Conservation (phyloP, 495 filamentous ascomycete genomes). For the Penicillium verhagenii region DNA sequence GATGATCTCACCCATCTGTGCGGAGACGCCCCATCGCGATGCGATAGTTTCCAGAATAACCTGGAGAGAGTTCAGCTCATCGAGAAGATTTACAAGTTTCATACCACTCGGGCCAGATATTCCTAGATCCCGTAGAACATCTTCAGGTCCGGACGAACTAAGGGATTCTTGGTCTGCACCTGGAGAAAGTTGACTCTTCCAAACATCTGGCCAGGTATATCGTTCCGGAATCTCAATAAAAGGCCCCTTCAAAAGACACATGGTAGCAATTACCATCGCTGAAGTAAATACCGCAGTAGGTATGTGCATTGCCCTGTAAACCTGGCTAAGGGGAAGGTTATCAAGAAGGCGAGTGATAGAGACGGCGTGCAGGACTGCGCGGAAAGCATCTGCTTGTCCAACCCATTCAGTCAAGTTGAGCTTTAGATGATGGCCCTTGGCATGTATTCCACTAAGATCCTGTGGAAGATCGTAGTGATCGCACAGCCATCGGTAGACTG, state of each 20-base stretch:
- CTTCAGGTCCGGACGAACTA: not conserved
- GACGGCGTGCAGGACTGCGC: conserved; percentile 10
- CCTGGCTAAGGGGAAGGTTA: conserved; percentile 10
- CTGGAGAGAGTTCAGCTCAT: conserved; percentile 13
- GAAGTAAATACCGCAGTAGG: conserved; percentile 16
- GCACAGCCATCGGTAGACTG: conserved; percentile 9
- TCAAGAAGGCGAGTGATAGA: conserved; percentile 13
- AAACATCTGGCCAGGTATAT: conserved; percentile 3
- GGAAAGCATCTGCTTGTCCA: conserved; percentile 1
- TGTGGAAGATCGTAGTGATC: conserved; percentile 6
- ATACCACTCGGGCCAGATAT: not conserved
- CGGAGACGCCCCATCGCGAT: conserved; percentile 12
- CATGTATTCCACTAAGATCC: conserved; percentile 6
- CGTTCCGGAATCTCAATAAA: conserved; percentile 3
- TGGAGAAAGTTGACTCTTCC: not conserved
- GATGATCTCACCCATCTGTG: conserved; percentile 12
- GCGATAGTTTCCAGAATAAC: conserved; percentile 10
- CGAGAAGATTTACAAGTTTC: conserved; percentile 2
- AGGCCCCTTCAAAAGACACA: conserved; percentile 7
- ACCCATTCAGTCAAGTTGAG: conserved; percentile 2
- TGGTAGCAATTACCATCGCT: conserved; percentile 10
- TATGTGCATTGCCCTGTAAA: conserved; percentile 12
- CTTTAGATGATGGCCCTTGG: not conserved
- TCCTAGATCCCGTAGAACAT: not conserved
- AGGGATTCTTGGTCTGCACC: not conserved